Base-by-base conservation (phyloP, 345 rosid species). In the Populus alba region DNA sequence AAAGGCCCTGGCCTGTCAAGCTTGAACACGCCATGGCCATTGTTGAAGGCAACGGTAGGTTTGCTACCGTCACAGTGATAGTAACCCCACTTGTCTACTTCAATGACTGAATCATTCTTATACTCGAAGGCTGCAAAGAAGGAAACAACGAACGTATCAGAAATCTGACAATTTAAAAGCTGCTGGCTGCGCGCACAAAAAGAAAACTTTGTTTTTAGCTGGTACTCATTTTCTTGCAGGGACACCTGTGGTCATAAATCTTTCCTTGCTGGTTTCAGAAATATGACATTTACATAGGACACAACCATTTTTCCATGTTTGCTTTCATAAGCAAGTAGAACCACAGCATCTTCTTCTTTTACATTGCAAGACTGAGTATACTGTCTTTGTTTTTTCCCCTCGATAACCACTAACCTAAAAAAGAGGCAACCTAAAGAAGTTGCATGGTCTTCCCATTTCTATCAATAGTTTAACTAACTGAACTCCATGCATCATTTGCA, bases 71-170 rank as follows among this genome's bases (percentile, higher is more conserved):
- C 88, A 87, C 98, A 94, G 70, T 94, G 97, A 86, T 84, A 89
- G 80, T 86, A 92, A 0, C 92, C 90, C 88, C 88, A 86, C 86
- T 92, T 91, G 79, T 92, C 98, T 23, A 94, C 98, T 77, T 86
- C 83, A 43, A 91, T 69, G 18, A 91, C 94, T 2, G 98, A 94
- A 76, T 92, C 97, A 29, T 91, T 88, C 75, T 82, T 81, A 90
- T 92, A 94, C 83, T 79, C 89, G 71, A 94, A 94, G 6, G 80
- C 94, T 92, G 78, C 81, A 75, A 9, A 49, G 25, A 55, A n/a
- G 6, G 31, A n/a, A 70, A 70, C 38, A 29, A 66, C 3, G 51
- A 53, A 1, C 57, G n/a, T 1, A 35, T 17, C 12, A 65, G 13
- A 37, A 18, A 80, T 20, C 47, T 5, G 57, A 51, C 22, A 51